Percentiles rank a stretch among this genome's conserved stretches.
These are phyloP conservation scores for Sarocladiaceae sp. DNA, from an alignment of 2,329 filamentous ascomycete species.

Conservation along the genomic window DNA sequence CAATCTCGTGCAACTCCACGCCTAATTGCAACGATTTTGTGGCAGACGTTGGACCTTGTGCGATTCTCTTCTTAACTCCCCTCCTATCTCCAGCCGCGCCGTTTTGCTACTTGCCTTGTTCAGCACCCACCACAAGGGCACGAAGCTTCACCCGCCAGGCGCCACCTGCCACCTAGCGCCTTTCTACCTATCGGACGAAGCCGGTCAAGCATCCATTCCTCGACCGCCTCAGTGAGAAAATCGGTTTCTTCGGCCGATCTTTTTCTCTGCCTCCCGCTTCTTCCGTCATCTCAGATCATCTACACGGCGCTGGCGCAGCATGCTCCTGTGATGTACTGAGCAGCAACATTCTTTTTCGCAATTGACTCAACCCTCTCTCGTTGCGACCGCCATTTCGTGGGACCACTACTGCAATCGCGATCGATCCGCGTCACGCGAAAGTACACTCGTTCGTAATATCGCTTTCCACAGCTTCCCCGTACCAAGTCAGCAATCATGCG, in stretches of 20 bases:
- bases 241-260: slow-evolving; percentile 22
- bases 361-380: background rate
- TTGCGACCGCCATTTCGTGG: background rate
- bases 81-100: background rate
- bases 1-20: background rate
- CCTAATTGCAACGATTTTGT: background rate
- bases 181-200: background rate
- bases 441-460: slow-evolving; percentile 1
- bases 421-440: background rate
- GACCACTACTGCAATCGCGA: background rate
- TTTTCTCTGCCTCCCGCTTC: too few relatives aligned
- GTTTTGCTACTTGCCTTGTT: slow-evolving; percentile 1
- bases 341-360: slow-evolving; percentile 3
- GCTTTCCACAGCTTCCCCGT: background rate
- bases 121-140: background rate
- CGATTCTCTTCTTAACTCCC: background rate
- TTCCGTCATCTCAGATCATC: slow-evolving; percentile 12
- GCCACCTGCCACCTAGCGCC: slow-evolving; percentile 6
- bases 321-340: slow-evolving; percentile 16
- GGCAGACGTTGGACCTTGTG: background rate
- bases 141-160: slow-evolving; percentile 1
- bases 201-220: slow-evolving; percentile 6
- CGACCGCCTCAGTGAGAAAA: background rate
- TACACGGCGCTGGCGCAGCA: slow-evolving; percentile 14
- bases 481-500: slow-evolving; percentile 1